Base-by-base conservation (phyloP, 73 alveolate genomes). In the Breviolum minutum region DNA sequence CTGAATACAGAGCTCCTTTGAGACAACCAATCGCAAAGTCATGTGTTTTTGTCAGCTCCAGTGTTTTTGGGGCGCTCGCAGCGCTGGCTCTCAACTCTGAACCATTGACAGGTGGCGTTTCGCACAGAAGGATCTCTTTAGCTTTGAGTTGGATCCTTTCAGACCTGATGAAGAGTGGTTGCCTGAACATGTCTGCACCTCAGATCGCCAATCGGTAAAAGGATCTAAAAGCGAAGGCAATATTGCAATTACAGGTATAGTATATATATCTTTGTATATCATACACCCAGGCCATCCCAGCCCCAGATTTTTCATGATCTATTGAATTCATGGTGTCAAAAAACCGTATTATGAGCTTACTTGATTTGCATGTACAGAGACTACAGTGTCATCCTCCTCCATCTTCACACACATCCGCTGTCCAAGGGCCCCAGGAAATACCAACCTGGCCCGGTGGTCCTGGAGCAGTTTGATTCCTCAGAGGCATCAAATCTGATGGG, bases 381-480 rank as follows among this genome's bases (percentile, higher is more conserved):
- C 54, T 40, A 40, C 3, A 40, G 54, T 40, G 54, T 40, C 54
- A 68, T 14, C 77, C 8, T 68, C 24, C 17, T 22, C 4, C 77
- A 68, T 68, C 77, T 68, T 68, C 77, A 14, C 61, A n/a, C 8
- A 66, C 29, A 29, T 22, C 63, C 63, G 16, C 86, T 17, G 86
- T 16, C 66, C 68, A 10, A 90, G 97, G 97, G 97, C 26, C 97
- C 97, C 30, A 26, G 63, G 88, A 90, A 73, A 63, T 90, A 87
- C 88, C 63, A 70, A 26, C 74, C 81, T 27, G 97, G 97, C 60
- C 88, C 97, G 2, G 97, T 90, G 73, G 87, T 32, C 29, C 77
- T 90, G 77, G 97, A 90, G 88, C 87, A 8, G 29, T 90, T 40
- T 29, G 87, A 60, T 24, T 70, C 97, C 26, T 40, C 71, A 12